phyloP scores from a whole-genome alignment of 139 green algal species.

The Chlamydomonas asymmetrica region DNA sequence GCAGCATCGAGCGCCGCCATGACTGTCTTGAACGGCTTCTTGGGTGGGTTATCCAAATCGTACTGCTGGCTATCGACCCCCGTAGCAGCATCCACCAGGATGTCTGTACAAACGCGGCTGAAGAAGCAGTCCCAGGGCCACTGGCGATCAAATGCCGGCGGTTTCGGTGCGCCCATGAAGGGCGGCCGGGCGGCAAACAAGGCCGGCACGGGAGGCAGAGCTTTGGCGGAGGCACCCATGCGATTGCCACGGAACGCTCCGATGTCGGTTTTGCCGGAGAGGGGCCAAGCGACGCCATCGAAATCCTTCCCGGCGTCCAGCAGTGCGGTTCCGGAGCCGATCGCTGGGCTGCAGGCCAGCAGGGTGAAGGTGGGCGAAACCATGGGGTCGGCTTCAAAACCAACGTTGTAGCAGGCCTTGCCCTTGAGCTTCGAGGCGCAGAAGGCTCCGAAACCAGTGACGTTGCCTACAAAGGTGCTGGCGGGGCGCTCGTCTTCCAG shows the following conservation, averaged over 20 bases:
- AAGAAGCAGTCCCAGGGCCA: background rate
- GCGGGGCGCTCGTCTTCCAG: conserved; percentile 27
- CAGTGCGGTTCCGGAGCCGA: too few species aligned
- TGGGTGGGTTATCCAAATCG: background rate
- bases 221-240: background rate
- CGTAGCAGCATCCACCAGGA: background rate
- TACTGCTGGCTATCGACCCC: background rate
- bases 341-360: conserved; percentile 12
- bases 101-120: background rate
- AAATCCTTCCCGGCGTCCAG: too few species aligned
- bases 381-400: conserved; percentile 9
- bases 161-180: background rate
- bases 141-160: background rate
- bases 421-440: background rate
- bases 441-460: background rate
- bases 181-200: background rate
- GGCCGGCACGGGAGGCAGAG: background rate
- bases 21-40: background rate
- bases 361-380: conserved; percentile 1
- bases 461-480: conserved; percentile 23
- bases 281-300: too few species aligned
- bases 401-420: background rate
- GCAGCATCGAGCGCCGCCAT: background rate
- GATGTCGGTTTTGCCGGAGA: too few species aligned
- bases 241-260: too few species aligned